These are phyloP conservation scores for Populus nigra DNA, from an alignment of 345 rosid species.

Conservation along the genomic window DNA sequence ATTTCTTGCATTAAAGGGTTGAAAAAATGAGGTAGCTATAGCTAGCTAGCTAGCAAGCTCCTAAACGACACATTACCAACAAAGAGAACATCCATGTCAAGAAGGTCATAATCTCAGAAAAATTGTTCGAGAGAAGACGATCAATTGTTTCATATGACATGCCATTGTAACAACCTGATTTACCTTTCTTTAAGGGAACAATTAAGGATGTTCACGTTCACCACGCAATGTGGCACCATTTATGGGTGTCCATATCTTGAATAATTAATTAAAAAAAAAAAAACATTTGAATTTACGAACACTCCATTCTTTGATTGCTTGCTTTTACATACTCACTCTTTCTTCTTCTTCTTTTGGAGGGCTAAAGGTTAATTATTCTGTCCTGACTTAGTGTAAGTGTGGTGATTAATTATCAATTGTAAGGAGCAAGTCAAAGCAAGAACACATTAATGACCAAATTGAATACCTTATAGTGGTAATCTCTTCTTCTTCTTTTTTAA, in stretches of 20 bases:
- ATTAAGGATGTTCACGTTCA: not conserved
- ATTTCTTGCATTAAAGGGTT: not conserved
- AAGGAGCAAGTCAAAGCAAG: not conserved
- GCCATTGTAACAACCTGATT: not conserved
- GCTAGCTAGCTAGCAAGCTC: no score
- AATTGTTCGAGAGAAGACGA: not conserved
- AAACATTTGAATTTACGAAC: not conserved
- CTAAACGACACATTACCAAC: conserved; percentile 8
- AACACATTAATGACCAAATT: not conserved
- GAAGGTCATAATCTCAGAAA: not conserved
- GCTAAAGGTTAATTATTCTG: not conserved
- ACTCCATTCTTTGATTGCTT: not conserved
- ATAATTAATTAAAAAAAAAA: not conserved
- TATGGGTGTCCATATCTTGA: not conserved
- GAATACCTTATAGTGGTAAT: no score
- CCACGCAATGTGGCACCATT: no score
- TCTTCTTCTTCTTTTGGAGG: not conserved
- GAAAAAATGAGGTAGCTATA: not conserved
- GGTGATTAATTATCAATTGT: not conserved
- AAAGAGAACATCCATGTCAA: not conserved
- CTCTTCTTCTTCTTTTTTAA: not conserved
- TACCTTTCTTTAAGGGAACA: not conserved
- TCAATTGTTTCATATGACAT: not conserved
- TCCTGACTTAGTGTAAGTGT: not conserved
- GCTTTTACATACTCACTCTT: not conserved